Percentiles rank a stretch among this genome's conserved stretches.
phyloP scores from a whole-genome alignment of 208 protist genomes.

The Crithidia sp. region DNA sequence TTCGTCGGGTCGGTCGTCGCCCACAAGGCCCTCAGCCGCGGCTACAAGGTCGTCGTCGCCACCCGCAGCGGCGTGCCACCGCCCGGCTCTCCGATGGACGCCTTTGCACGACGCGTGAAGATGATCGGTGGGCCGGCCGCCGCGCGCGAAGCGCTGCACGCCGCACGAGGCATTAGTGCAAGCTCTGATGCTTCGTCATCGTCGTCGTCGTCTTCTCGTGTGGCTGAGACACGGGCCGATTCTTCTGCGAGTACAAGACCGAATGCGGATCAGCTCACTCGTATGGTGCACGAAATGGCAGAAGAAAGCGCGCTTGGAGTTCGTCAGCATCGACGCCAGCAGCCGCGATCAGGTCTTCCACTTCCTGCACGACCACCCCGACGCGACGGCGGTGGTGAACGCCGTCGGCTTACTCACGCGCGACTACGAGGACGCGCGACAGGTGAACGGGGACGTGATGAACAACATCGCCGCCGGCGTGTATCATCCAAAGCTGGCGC shows the following conservation, averaged over 20 bases:
- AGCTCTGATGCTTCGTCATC: background rate
- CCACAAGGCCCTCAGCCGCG: constrained; percentile 59
- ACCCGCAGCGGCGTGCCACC: constrained; percentile 60
- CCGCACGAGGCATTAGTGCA: background rate
- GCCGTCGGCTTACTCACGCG: constrained; percentile 69
- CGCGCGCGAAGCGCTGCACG: constrained; percentile 32
- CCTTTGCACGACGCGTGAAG: constrained; percentile 40
- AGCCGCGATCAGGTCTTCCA: constrained; percentile 70
- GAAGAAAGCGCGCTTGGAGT: constrained; percentile 53
- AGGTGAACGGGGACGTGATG: constrained; percentile 79
- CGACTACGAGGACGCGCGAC: constrained; percentile 69
- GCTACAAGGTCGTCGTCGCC: constrained; percentile 73
- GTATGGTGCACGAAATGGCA: constrained; percentile 24
- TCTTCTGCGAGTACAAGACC: background rate
- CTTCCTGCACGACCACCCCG: constrained; percentile 79
- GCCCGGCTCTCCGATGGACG: constrained; percentile 43
- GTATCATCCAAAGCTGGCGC: constrained; percentile 47
- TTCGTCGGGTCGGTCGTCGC: constrained; percentile 76
- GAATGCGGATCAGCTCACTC: constrained; percentile 26
- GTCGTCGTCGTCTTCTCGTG: background rate
- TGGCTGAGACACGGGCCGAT: too few species aligned
- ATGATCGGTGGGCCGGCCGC: constrained; percentile 47
- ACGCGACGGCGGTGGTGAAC: constrained; percentile 73
- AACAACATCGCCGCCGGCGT: constrained; percentile 80
- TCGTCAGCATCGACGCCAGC: constrained; percentile 75